These are phyloP conservation scores for Cercospora sesami DNA, from an alignment of 2,329 filamentous ascomycete species.

Conservation along the genomic window DNA sequence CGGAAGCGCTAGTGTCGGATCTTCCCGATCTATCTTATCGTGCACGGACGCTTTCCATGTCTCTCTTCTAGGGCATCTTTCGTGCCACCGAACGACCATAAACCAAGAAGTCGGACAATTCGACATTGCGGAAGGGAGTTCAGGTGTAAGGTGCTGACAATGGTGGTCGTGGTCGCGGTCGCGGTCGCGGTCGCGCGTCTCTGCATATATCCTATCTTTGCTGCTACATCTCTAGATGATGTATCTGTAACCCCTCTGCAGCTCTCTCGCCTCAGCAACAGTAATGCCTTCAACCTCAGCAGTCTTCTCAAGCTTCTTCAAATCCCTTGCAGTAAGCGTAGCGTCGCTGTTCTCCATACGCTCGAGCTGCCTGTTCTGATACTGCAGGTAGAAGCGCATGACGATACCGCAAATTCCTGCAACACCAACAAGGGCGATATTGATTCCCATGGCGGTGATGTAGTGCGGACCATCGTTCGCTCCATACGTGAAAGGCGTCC, in stretches of 20 bases:
- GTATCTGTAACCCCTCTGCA: conserved; percentile 59
- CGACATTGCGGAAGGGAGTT: too few relatives aligned
- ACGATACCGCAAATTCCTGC: conserved; percentile 34
- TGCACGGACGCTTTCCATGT: background rate
- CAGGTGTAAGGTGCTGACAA: too few relatives aligned
- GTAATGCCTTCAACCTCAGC: conserved; percentile 55
- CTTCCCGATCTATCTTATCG: background rate
- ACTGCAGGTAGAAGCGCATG: conserved; percentile 35
- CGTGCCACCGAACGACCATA: too few relatives aligned
- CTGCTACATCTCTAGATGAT: conserved; percentile 31
- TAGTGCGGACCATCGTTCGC: conserved; percentile 33
- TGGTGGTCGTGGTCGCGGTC: too few relatives aligned
- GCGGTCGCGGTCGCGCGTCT: too few relatives aligned
- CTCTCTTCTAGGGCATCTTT: too few relatives aligned
- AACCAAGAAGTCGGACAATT: too few relatives aligned
- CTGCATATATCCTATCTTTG: background rate
- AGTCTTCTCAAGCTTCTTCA: conserved; percentile 51
- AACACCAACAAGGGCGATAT: conserved; percentile 34
- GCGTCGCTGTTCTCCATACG: conserved; percentile 52
- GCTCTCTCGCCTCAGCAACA: conserved; percentile 49
- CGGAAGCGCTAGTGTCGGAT: background rate
- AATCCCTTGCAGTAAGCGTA: conserved; percentile 49
- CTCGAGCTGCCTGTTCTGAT: conserved; percentile 54
- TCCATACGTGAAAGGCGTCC: conserved; percentile 45
- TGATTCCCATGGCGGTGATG: conserved; percentile 38